Base-by-base conservation (phyloP, 1,284 basidiomycete species). In the Leccinum fallax region DNA sequence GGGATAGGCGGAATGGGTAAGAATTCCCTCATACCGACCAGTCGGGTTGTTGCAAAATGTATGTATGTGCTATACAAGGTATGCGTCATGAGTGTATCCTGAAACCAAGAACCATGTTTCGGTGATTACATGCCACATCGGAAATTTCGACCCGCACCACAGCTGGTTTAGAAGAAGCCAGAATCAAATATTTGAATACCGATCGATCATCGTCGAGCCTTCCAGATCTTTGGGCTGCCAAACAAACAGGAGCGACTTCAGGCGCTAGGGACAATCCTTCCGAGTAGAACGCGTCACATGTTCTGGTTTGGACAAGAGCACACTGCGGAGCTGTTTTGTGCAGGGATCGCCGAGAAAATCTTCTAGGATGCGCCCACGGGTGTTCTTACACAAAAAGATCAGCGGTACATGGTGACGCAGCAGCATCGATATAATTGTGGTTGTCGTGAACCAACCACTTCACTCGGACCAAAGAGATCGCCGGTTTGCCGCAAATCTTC, bases 231-330 rank as follows among this genome's bases (percentile, higher is more conserved):
- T n/a, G 34, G 10, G 40, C 38, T 40, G 38, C 15, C 15, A 40
- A 40, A 40, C 38, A 40, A 16, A n/a, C 38, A 40, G 38, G 48
- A 54, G 46, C 19, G 43, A 46, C 19, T 65, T 51, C 49, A 38
- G 34, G 21, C 32, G 19, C 34, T 21, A 54, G 48, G 55, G 51
- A 49, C n/a, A 28, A 53, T 28, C 5, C 26, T 57, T 57, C 21
- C 9, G 51, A 54, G 58, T 48, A 34, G 54, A 55, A 63, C 36
- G 24, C 11, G 11, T 43, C 56, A 54, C 58, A 52, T 46, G 57
- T 59, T 55, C 82, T 77, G 28, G 71, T 0, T 26, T 76, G 67
- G 65, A 86, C 73, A 26, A 68, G 76, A 76, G 87, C 24, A n/a
- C 16, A n/a, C 16, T n/a, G 16, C 7, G 81, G 62, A 28, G 78